Conservation (phyloP, 495 filamentous ascomycete genomes). For the Neurospora intermedia region DNA sequence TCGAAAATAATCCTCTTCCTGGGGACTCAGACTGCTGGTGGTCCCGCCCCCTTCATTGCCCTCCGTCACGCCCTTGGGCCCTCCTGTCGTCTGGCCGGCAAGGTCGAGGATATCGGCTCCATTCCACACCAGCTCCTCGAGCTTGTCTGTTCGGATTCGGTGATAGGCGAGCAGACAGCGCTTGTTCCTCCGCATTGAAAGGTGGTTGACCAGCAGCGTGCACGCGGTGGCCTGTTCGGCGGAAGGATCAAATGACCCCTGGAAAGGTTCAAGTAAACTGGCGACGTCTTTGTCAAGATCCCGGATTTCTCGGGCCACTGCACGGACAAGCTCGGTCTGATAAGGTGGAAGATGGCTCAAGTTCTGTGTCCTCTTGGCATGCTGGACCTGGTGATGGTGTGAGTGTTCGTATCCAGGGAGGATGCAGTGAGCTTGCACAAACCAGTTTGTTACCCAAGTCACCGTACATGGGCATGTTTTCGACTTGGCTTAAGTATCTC, state of each 20-base stretch:
- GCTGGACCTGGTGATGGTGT: conserved; percentile 61
- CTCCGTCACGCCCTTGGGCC: conserved; percentile 22
- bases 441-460: conserved; percentile 82
- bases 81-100: conserved; percentile 28
- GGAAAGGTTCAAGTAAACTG: conserved; percentile 68
- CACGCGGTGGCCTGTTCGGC: conserved; percentile 77
- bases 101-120: conserved; percentile 64
- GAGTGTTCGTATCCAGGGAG: neutral
- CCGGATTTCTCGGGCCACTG: conserved; percentile 81
- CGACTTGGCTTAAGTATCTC: conserved; percentile 72
- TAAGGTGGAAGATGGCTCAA: conserved; percentile 84
- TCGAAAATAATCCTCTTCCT: conserved; percentile 94
- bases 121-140: conserved; percentile 90
- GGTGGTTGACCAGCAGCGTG: conserved; percentile 81
- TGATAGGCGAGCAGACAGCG: conserved; percentile 94
- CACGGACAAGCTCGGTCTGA: conserved; percentile 83
- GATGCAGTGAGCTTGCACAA: conserved; percentile 15
- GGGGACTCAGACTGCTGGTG: conserved; percentile 78
- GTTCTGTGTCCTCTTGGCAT: conserved; percentile 91
- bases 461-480: conserved; percentile 71
- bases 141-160: conserved; percentile 74
- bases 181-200: conserved; percentile 94
- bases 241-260: conserved; percentile 74
- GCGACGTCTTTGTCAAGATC: conserved; percentile 88
- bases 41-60: conserved; percentile 17